Percentiles rank a stretch among this genome's conserved stretches.
These are phyloP conservation scores for Hymenoscyphus scutula DNA, from an alignment of 2,329 filamentous ascomycete species.

Conservation along the genomic window DNA sequence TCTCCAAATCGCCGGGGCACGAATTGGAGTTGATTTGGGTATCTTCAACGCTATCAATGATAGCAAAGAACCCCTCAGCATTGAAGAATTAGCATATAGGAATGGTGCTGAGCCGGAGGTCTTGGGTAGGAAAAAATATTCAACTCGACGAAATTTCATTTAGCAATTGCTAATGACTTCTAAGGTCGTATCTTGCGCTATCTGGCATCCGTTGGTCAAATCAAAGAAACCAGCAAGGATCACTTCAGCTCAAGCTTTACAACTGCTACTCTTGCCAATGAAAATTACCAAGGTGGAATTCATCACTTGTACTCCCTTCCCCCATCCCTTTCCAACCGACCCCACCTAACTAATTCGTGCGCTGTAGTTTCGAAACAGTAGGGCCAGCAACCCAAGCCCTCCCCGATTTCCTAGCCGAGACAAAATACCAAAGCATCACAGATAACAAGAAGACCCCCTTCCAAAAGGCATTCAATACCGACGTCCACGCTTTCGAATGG, in stretches of 20 bases:
- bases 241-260: neutral
- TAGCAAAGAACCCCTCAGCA: neutral
- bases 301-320: neutral
- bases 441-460: slow-evolving; percentile 9
- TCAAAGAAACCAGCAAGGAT: slow-evolving; percentile 8
- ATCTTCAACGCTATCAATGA: neutral
- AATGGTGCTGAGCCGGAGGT: neutral
- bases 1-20: neutral
- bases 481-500: slow-evolving; percentile 15
- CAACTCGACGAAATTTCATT: too few species aligned
- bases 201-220: slow-evolving; percentile 6
- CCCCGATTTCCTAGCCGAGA: slow-evolving; percentile 35
- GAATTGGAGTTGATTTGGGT: slow-evolving; percentile 4
- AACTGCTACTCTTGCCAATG: neutral
- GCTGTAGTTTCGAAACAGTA: slow-evolving; percentile 26
- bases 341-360: neutral
- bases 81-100: neutral
- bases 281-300: slow-evolving; percentile 1
- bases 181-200: slow-evolving; percentile 4
- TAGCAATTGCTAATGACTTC: neutral
- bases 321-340: neutral
- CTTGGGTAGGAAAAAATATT: neutral
- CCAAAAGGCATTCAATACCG: slow-evolving; percentile 15
- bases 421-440: slow-evolving; percentile 16
- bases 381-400: slow-evolving; percentile 29